Evolutionary conservation across 1,284 basidiomycete species (phyloP), one percentile per base, ranked within the genome.

Genomic region (Boletellus deceptivus): DNA sequence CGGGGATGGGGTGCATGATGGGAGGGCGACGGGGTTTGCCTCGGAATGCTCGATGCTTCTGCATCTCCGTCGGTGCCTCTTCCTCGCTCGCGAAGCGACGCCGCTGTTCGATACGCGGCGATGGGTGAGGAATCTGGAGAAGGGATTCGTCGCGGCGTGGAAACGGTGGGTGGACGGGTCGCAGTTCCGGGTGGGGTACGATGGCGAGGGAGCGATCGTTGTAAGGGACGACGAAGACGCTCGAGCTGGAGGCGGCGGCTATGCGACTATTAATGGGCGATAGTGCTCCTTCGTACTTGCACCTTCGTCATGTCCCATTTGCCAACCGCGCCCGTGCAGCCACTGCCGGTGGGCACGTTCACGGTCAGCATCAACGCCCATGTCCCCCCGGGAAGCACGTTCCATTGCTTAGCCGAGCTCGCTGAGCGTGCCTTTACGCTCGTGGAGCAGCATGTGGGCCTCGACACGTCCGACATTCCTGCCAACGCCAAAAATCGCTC

Each of bases 101-200:
- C 74, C 78, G 0, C 63, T 84, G 37, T 84, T 84, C 52, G 81
- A 85, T 57, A 83, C 82, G 1, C 55, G 52, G 37, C 67, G 75
- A 25, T 84, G 82, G 82, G 75, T 74, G 13, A 60, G 65, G 29
- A 80, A 82, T 53, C 56, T 83, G 39, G 83, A 84, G 63, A 75
- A 75, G 55, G 78, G 72, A 0, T 74, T 74, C 49, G 53, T 55
- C 31, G 75, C 75, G 41, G 80, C 78, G 0, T 84, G 82, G 82
- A 64, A 65, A 33, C 71, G 82, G 36, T 85, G 78, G 76, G 80
- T 79, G 6, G 63, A 67, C 11, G 82, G 80, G 3, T 72, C 74
- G 20, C 80, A 70, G 56, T 60, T 67, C 41, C 61, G 68, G 49
- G 49, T 54, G 16, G 63, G 66, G 38, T 50, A 62, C 49, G 50